Evolutionary conservation across 108 stramenopile genomes (phyloP), one percentile per base, ranked within the genome.

Genomic region (Poteriospumella lacustris): DNA sequence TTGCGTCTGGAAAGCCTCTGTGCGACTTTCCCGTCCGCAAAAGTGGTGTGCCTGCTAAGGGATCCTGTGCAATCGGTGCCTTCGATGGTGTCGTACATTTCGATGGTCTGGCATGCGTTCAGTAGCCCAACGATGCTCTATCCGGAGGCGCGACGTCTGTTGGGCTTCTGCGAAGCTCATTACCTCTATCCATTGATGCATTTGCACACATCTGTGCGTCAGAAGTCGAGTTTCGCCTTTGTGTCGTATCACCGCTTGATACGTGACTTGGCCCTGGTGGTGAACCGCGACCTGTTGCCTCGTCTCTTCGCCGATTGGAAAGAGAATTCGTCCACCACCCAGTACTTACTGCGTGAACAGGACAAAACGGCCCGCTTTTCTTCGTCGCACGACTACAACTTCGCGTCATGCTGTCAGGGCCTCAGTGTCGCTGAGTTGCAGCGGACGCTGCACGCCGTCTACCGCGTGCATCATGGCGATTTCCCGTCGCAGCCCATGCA

Each of bases 31-130:
- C 79, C 69, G 12, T 58, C 59, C 31, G 69, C 72, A 26, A 75
- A 60, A 19, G 1, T 79, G 31, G 70, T 79, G 47, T 67, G 67
- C 41, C 43, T 79, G 73, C 43, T 79, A 0, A 33, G 79, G 5
- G 72, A 79, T 58, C 79, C 79, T 12, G 67, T 79, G 15, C 41
- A 58, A 41, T 67, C 79, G 0, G 68, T 79, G 29, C 79, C 79
- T 15, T 79, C 79, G 29, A 79, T 79, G 79, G 44, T 79, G 34
- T 79, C 79, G 0, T 75, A 79, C 58, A 79, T 75, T 34, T 9
- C 70, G 15, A 68, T 19, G 64, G 64, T 68, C 15, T 68, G 40
- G 28, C 64, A 68, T 40, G 40, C 64, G 19, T 68, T 68, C 24
- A 19, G 28, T 19, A 39, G 38, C 19, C 64, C 64, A 19, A 19